Evolutionary conservation across 371 early-diverging fungal species (phyloP).

Genomic region (Mucor piriformis): DNA sequence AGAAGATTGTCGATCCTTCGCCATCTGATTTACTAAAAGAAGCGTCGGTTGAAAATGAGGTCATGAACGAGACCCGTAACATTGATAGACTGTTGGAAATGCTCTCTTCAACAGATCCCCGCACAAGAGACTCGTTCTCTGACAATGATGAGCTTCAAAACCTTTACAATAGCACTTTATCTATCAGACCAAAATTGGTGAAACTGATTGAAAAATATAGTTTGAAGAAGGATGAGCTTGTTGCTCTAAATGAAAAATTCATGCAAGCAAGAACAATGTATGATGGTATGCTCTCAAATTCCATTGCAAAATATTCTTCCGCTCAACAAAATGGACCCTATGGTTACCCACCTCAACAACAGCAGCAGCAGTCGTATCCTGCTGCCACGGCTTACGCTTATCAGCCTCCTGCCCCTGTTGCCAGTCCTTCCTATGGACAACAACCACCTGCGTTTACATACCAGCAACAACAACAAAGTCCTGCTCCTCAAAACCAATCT

Average conservation of each 20-base stretch:
- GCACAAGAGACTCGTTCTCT: conserved; percentile 73
- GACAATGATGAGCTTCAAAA: conserved; percentile 88
- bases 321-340: conserved; percentile 14
- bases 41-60: conserved; percentile 72
- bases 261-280: conserved; percentile 57
- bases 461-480: conserved; percentile 8
- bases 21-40: conserved; percentile 61
- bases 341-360: conserved; percentile 27
- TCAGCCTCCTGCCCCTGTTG: conserved; percentile 11
- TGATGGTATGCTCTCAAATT: conserved; percentile 51
- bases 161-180: conserved; percentile 70
- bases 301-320: conserved; percentile 49
- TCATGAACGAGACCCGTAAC: conserved; percentile 72
- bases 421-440: conserved; percentile 12
- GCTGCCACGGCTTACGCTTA: conserved; percentile 9
- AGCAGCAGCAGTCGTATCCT: conserved; percentile 8
- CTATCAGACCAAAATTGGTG: conserved; percentile 79
- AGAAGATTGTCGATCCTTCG: conserved; percentile 62
- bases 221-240: conserved; percentile 70
- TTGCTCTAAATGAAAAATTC: conserved; percentile 58
- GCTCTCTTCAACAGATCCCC: conserved; percentile 78
- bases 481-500: conserved; percentile 18
- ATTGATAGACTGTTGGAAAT: conserved; percentile 79
- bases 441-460: conserved; percentile 3
- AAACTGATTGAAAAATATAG: conserved; percentile 78